Evolutionary conservation across 2,329 filamentous ascomycete genomes (phyloP), one percentile per base, ranked within the genome.

Genomic region (Cercospora citrullina): DNA sequence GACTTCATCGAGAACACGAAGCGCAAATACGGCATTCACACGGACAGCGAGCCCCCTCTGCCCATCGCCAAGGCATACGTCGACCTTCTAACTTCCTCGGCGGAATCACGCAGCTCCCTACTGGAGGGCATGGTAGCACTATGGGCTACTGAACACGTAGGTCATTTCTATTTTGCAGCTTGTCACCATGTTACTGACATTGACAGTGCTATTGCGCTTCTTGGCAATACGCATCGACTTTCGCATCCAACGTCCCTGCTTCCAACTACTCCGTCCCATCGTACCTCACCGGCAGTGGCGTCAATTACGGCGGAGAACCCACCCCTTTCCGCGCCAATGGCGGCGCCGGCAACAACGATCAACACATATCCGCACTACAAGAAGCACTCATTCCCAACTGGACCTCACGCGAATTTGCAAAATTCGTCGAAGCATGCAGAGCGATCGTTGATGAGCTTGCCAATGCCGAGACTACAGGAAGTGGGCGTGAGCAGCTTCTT

Each of bases 101-200:
- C 86, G 12, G 83, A 83, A 61, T 79, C 84, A 0, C 82, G 81
- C 7, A 81, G 81, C 2, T 83, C 79, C 1, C 76, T 91, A 74
- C 79, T 93, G 2, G 90, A 93, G 76, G 90, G 89, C 5, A 82
- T 92, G 69, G 85, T 92, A 2, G 84, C 91, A n/a, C 85, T 93
- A 26, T 94, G 90, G 88, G 88, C 87, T n/a, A 92, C 89, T 1
- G 91, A 94, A 79, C 87, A 84, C 71, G 82, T 83, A 79, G 57
- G 80, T 76, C 23, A 16, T 18, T 18, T 39, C n/a, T 30, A 14
- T 9, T 16, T 18, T 21, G 31, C 58, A 39, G 26, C 10, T 48
- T 26, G 18, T 48, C n/a, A n/a, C 28, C 2, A 23, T 53, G 8
- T 33, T 23, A 59, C 72, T 73, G 60, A 73, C 66, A 18, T n/a